Evolutionary conservation across 257 asterid genomes (phyloP).

Genomic region (Rehmannia glutinosa): DNA sequence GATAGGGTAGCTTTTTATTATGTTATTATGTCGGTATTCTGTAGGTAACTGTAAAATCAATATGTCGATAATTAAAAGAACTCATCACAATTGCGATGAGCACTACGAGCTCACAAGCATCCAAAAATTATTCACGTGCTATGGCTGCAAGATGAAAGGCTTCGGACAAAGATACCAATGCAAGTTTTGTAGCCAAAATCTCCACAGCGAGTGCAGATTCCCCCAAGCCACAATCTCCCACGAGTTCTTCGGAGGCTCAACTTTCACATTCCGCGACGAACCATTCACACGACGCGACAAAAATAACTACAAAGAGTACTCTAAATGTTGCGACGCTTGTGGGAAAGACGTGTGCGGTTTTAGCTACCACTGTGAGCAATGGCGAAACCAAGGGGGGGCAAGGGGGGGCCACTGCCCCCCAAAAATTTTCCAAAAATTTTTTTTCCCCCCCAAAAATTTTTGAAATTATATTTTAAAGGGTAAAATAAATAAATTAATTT

Average conservation of each 20-base stretch:
- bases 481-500: too few species aligned
- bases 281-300: neutral
- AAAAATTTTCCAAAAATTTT: too few species aligned
- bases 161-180: conserved; percentile 22
- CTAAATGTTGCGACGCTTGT: conserved; percentile 30
- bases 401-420: too few species aligned
- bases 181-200: conserved; percentile 9
- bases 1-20: too few species aligned
- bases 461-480: too few species aligned
- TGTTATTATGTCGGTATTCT: too few species aligned
- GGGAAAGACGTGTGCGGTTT: conserved; percentile 26
- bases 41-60: too few species aligned
- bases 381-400: too few species aligned
- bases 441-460: too few species aligned
- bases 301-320: neutral
- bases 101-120: conserved; percentile 8
- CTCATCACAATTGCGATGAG: conserved; percentile 11
- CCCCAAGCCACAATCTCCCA: neutral
- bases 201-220: conserved; percentile 20
- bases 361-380: conserved; percentile 30
- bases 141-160: conserved; percentile 38
- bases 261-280: neutral
- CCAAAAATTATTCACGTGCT: conserved; percentile 16
- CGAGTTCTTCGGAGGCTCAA: conserved; percentile 8
- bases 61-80: neutral